Conservation (phyloP, 805 yeast species). For the Lachancea lanzarotensis region DNA sequence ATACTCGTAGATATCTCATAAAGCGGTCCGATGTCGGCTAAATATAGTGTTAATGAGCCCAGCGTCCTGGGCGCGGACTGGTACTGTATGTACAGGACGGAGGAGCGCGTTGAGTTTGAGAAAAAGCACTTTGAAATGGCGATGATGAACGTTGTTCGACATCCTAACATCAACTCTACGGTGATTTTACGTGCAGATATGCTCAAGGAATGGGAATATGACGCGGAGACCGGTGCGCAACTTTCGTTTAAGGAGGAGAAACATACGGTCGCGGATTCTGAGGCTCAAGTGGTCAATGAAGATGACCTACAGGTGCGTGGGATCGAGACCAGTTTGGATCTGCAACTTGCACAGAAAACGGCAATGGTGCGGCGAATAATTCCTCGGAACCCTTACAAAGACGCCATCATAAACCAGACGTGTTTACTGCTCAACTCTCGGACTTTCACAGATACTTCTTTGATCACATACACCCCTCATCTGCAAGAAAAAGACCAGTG, state of each 20-base stretch:
- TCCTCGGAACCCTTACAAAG: conserved; percentile 90
- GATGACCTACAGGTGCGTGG: conserved; percentile 38
- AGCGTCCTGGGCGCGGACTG: conserved; percentile 27
- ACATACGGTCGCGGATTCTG: conserved; percentile 15
- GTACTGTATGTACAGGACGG: conserved; percentile 25
- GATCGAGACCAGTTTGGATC: conserved; percentile 21
- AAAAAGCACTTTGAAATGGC: conserved; percentile 60
- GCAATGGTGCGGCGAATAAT: conserved; percentile 75
- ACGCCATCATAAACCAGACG: conserved; percentile 76
- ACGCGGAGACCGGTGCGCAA: conserved; percentile 15
- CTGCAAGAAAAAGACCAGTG: conserved; percentile 48
- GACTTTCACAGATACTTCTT: conserved; percentile 32
- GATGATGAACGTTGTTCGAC: conserved; percentile 68
- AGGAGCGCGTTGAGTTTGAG: conserved; percentile 19
- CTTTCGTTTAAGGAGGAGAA: conserved; percentile 8
- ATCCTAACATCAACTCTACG: conserved; percentile 88
- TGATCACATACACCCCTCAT: conserved; percentile 78
- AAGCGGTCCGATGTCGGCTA: conserved; percentile 3
- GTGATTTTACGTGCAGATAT: conserved; percentile 87
- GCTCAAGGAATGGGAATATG: conserved; percentile 44
- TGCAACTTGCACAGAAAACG: conserved; percentile 32
- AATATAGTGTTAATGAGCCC: conserved; percentile 14
- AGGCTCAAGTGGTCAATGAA: conserved; percentile 29
- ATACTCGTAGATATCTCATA: not conserved
- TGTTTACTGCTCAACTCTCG: conserved; percentile 46